Conservation (phyloP, 352 stramenopile genomes). For the Pythium aquatile region DNA sequence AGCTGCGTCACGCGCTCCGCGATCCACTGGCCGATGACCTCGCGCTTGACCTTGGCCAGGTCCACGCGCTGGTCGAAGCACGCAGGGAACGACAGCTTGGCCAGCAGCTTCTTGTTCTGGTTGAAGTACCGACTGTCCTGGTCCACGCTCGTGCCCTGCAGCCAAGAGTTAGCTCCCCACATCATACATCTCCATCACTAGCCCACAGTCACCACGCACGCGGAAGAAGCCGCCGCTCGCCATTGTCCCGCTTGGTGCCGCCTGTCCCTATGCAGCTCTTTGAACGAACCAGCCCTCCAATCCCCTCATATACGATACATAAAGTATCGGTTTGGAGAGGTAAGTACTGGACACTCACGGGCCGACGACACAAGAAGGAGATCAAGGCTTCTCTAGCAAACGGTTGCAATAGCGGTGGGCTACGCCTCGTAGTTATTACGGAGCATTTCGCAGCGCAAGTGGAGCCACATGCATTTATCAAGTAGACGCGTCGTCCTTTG, state of each 20-base stretch:
- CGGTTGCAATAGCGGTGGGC: neutral
- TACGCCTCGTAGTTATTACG: neutral
- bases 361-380: no score
- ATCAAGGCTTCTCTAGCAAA: neutral
- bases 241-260: constrained; percentile 11
- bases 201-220: constrained; percentile 10
- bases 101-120: constrained; percentile 89
- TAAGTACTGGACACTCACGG: neutral
- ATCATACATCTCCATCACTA: no score
- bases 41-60: constrained; percentile 88
- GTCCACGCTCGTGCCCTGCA: constrained; percentile 58
- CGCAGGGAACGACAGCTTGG: constrained; percentile 76
- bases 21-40: constrained; percentile 90
- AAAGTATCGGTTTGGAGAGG: neutral
- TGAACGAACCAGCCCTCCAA: neutral
- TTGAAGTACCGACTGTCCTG: constrained; percentile 87
- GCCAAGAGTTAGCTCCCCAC: neutral
- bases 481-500: neutral
- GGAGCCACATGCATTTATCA: neutral
- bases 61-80: constrained; percentile 83
- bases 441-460: neutral
- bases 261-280: neutral
- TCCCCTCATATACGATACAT: neutral
- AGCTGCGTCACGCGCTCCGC: constrained; percentile 83
- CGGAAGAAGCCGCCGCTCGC: constrained; percentile 39